These are phyloP conservation scores for Kwoniella newhampshirensis DNA, from an alignment of 768 basidiomycete species.

Conservation along the genomic window DNA sequence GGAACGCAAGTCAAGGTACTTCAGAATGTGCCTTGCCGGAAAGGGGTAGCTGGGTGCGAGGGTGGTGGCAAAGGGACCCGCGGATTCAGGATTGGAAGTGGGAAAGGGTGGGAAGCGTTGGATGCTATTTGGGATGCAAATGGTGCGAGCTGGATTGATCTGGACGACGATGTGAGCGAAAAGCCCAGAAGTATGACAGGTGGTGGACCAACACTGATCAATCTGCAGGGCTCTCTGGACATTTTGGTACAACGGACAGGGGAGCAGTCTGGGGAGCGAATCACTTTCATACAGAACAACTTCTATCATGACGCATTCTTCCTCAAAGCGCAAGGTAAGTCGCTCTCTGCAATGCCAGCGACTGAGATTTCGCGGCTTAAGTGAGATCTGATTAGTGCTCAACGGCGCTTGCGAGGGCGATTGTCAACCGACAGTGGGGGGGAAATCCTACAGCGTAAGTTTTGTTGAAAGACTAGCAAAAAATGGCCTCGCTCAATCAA, in stretches of 20 bases:
- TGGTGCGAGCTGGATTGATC: constrained; percentile 76
- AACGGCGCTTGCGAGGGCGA: constrained; percentile 87
- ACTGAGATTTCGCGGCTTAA: neutral
- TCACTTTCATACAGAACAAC: constrained; percentile 90
- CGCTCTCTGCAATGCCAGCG: neutral
- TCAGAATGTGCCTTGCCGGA: constrained; percentile 49
- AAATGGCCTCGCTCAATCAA: constrained; percentile 12
- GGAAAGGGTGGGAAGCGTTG: constrained; percentile 63
- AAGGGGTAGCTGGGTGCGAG: constrained; percentile 33
- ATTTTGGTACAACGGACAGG: constrained; percentile 87
- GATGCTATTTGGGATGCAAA: constrained; percentile 73
- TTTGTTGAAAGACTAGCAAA: neutral
- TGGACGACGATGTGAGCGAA: constrained; percentile 86
- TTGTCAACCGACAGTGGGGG: constrained; percentile 66
- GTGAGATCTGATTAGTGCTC: constrained; percentile 64
- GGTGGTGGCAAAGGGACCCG: constrained; percentile 57
- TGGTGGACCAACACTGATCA: neutral
- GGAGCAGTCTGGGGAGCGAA: constrained; percentile 57
- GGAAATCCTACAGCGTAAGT: constrained; percentile 69
- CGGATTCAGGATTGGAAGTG: constrained; percentile 62
- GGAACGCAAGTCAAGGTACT: constrained; percentile 50
- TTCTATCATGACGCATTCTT: constrained; percentile 99
- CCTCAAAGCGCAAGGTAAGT: constrained; percentile 86
- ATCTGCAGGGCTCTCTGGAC: constrained; percentile 75
- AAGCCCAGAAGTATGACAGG: neutral